phyloP scores from a whole-genome alignment of 2,329 filamentous ascomycete genomes.

The Penicillium sp. region DNA sequence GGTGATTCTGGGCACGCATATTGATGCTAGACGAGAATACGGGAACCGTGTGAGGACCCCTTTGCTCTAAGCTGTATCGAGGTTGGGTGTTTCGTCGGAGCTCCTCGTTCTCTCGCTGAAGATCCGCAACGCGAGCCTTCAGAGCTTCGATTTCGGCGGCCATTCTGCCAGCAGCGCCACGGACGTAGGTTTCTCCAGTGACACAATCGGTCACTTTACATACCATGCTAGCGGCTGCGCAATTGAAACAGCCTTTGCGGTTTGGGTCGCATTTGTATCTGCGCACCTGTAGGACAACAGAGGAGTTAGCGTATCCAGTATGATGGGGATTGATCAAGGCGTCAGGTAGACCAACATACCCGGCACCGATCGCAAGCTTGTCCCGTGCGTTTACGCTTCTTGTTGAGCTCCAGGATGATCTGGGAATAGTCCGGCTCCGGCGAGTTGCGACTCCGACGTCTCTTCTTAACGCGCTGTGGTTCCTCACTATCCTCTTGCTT shows the following conservation, averaged over 20 bases:
- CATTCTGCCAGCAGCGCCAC: slow-evolving; percentile 4
- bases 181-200: slow-evolving; percentile 6
- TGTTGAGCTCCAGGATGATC: background rate
- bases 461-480: background rate
- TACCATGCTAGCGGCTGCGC: background rate
- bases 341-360: slow-evolving; percentile 6
- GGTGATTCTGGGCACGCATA: background rate
- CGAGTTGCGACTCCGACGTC: slow-evolving; percentile 9
- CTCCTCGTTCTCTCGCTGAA: slow-evolving; percentile 29
- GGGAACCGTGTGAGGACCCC: background rate
- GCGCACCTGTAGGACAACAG: background rate
- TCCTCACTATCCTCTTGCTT: background rate
- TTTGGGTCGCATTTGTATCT: slow-evolving; percentile 1
- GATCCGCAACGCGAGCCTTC: background rate
- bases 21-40: background rate
- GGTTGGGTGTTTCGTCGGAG: background rate
- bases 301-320: background rate
- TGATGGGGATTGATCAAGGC: background rate
- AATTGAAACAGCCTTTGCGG: background rate
- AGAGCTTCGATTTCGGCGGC: background rate
- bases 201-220: slow-evolving; percentile 9
- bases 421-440: slow-evolving; percentile 12
- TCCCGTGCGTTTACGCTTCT: slow-evolving; percentile 5
- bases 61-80: background rate
- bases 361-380: slow-evolving; percentile 25